These are phyloP conservation scores for Venturia asperata DNA, from an alignment of 2,329 filamentous ascomycete genomes.

Conservation along the genomic window DNA sequence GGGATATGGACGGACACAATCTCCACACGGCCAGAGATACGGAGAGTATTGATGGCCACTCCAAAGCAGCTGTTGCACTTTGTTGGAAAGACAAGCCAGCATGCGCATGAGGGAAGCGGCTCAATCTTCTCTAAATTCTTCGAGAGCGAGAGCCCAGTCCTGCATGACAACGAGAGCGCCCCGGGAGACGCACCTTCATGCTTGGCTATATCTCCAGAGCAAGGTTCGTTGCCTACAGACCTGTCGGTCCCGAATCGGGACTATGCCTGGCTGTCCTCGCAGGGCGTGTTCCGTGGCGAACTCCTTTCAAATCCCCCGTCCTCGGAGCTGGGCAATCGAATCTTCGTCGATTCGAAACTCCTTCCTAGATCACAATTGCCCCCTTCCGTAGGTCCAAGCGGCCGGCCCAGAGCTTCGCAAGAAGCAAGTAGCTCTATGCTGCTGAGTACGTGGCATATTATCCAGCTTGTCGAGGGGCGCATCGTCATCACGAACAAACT, in stretches of 20 bases:
- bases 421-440: constrained; percentile 74
- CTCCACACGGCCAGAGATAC: constrained; percentile 58
- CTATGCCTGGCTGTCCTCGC: constrained; percentile 85
- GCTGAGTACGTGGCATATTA: constrained; percentile 87
- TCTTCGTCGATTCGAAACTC: constrained; percentile 74
- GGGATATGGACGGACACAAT: constrained; percentile 79
- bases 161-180: constrained; percentile 63
- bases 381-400: constrained; percentile 56
- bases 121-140: constrained; percentile 85
- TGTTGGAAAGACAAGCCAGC: constrained; percentile 65
- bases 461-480: constrained; percentile 73
- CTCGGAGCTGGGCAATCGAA: constrained; percentile 60
- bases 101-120: constrained; percentile 68
- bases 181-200: constrained; percentile 55
- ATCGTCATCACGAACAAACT: constrained; percentile 82
- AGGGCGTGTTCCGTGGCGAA: constrained; percentile 83
- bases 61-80: constrained; percentile 73
- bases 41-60: constrained; percentile 74
- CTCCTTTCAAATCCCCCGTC: constrained; percentile 57
- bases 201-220: constrained; percentile 71
- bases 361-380: constrained; percentile 67
- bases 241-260: constrained; percentile 58
- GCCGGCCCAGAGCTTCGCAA: constrained; percentile 56
- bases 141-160: constrained; percentile 71
- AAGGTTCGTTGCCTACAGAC: constrained; percentile 45